Conservation (phyloP, 371 early-diverging fungal genomes). For the Saksenaea oblongispora region DNA sequence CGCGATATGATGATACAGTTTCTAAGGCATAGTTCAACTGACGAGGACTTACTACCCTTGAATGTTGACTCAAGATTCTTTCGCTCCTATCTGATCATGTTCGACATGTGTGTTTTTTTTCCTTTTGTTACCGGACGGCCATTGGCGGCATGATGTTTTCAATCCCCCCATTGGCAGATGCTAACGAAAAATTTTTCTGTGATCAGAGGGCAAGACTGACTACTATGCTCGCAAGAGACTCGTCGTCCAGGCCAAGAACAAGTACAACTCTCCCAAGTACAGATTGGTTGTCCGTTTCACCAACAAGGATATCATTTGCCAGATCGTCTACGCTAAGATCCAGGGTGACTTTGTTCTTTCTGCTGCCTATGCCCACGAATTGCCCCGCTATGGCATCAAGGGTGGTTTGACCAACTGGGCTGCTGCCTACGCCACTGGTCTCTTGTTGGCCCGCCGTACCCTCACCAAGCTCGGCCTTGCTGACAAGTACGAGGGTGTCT, state of each 20-base stretch:
- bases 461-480: conserved; percentile 95
- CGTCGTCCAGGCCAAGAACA: conserved; percentile 97
- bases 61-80: neutral
- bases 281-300: conserved; percentile 99
- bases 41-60: neutral
- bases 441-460: conserved; percentile 97
- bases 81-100: neutral
- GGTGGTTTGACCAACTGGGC: conserved; percentile 99
- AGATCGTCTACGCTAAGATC: conserved; percentile 98
- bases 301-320: conserved; percentile 97
- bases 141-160: neutral
- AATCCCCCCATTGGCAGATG: neutral
- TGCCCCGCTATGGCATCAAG: conserved; percentile 97
- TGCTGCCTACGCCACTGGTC: conserved; percentile 99
- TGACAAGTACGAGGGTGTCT: conserved; percentile 95
- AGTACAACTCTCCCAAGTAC: conserved; percentile 99
- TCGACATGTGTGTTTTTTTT: too few relatives aligned
- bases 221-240: conserved; percentile 99
- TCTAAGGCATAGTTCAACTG: neutral
- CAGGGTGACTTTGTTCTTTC: conserved; percentile 98
- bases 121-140: too few relatives aligned
- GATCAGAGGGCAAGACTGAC: conserved; percentile 99
- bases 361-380: conserved; percentile 99
- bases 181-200: neutral
- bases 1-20: neutral